phyloP scores from a whole-genome alignment of 2,329 filamentous ascomycete genomes.

The Tolypocladium cylindrosporum region DNA sequence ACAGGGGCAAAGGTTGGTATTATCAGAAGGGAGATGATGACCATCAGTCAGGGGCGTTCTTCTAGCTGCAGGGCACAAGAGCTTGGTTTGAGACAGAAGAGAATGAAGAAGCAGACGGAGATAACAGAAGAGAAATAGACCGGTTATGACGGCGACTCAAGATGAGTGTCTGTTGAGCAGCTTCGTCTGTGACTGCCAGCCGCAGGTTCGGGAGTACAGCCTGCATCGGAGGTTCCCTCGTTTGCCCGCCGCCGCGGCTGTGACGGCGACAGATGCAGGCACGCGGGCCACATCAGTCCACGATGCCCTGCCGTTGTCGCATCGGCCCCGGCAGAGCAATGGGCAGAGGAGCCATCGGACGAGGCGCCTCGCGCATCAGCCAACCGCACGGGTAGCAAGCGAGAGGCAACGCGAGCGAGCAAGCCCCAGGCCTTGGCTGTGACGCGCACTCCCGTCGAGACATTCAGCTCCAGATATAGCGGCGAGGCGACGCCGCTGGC shows the following conservation, averaged over 20 bases:
- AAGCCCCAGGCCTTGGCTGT: background rate
- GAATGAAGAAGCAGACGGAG: background rate
- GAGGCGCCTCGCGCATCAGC: background rate
- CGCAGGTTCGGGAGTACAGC: background rate
- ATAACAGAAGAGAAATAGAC: background rate
- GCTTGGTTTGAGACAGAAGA: background rate
- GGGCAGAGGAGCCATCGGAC: background rate
- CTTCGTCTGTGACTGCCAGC: background rate
- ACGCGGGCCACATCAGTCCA: background rate
- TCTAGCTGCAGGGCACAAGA: background rate
- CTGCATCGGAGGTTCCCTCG: background rate
- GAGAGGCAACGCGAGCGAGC: background rate
- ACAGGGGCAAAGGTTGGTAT: too few relatives aligned
- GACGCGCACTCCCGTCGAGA: background rate
- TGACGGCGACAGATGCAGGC: background rate
- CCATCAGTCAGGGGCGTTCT: background rate
- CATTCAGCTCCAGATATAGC: too few relatives aligned
- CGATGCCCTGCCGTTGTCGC: background rate
- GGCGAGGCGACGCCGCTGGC: too few relatives aligned
- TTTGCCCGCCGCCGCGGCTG: background rate
- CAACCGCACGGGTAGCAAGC: background rate
- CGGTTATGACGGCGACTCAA: background rate
- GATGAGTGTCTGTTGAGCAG: background rate
- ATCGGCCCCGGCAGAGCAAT: background rate
- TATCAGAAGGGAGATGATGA: background rate